Evolutionary conservation across 2,329 filamentous ascomycete genomes (phyloP).

Genomic region (Tricladium varicosporioides): DNA sequence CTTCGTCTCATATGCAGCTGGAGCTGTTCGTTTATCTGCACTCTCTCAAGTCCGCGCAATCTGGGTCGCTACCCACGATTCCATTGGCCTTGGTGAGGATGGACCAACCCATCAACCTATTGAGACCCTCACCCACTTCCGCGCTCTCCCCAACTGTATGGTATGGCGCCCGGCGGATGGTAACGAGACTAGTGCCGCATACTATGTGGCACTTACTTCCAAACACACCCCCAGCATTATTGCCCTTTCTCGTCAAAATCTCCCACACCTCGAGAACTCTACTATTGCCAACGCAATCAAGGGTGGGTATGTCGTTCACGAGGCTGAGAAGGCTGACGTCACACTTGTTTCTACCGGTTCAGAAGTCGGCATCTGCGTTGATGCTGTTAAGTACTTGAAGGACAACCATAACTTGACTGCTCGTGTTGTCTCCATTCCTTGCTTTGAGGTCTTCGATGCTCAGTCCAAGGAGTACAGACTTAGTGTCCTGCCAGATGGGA

Average conservation of each 20-base stretch:
- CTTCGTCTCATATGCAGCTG: slow-evolving; percentile 97
- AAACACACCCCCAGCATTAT: slow-evolving; percentile 90
- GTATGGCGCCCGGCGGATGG: slow-evolving; percentile 98
- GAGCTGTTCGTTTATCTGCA: slow-evolving; percentile 89
- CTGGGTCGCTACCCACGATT: slow-evolving; percentile 98
- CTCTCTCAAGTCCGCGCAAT: slow-evolving; percentile 88
- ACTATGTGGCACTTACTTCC: slow-evolving; percentile 90
- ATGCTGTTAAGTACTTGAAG: slow-evolving; percentile 86
- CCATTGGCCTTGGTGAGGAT: slow-evolving; percentile 97
- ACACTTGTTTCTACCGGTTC: slow-evolving; percentile 94
- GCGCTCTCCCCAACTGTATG: slow-evolving; percentile 97
- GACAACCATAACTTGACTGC: slow-evolving; percentile 85
- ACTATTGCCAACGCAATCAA: slow-evolving; percentile 86
- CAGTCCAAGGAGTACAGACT: slow-evolving; percentile 95
- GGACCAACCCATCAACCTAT: slow-evolving; percentile 99
- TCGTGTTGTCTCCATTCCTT: slow-evolving; percentile 92
- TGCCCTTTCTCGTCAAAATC: slow-evolving; percentile 94
- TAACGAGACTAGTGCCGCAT: slow-evolving; percentile 96
- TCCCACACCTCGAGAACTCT: slow-evolving; percentile 94
- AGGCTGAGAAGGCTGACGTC: slow-evolving; percentile 79
- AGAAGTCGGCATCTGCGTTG: slow-evolving; percentile 90
- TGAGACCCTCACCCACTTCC: slow-evolving; percentile 97
- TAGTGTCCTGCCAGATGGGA: slow-evolving; percentile 87
- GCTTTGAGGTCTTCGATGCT: slow-evolving; percentile 93
- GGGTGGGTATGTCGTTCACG: slow-evolving; percentile 90